Base-by-base conservation (phyloP, 768 basidiomycete species). In the Phylloporus arenicola region DNA sequence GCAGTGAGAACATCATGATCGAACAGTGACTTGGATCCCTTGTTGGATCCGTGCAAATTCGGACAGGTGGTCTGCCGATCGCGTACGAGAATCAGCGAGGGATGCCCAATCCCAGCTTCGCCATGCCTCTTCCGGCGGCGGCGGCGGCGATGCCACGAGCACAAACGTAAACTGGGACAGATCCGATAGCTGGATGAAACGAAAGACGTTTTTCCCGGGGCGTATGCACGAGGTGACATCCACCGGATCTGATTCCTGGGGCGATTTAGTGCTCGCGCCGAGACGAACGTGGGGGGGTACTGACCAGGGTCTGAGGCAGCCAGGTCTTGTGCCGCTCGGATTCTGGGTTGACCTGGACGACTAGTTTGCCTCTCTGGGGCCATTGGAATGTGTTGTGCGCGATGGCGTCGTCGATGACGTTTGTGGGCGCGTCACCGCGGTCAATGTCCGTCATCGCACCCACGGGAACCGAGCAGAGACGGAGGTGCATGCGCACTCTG, bases 141-240 rank as follows among this genome's bases (percentile, higher is more conserved):
- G 58, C 14, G 56, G 55, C n/a, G 50, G 58, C 38, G 61, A 68
- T 6, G 75, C 75, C 48, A 66, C 67, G 50, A 81, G 70, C 19
- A 75, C 61, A 54, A 81, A 81, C 2, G 72, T 64, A 50, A 63
- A 72, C 25, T 73, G 63, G 16, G 70, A 63, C 56, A 79, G 63
- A 44, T 65, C 61, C 6, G 69, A 68, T 14, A 83, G 62, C 30
- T 81, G 80, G 38, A 81, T 75, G 48, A 81, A 70, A 33, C 74
- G 71, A 47, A 83, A 61, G 5, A 68, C 60, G 60, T 82, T 83
- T 34, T 53, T 61, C 9, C 80, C 81, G 37, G 70, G 65, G 29
- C 55, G 64, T 1, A 81, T 56, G 51, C 60, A 64, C 4, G 65
- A 41, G 35, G 77, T 75, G 41, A 81, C 65, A 42, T 79, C 70